Evolutionary conservation across 2,329 filamentous ascomycete species (phyloP), one percentile per base, ranked within the genome.

Genomic region (Myriosclerotinia duriaeana): DNA sequence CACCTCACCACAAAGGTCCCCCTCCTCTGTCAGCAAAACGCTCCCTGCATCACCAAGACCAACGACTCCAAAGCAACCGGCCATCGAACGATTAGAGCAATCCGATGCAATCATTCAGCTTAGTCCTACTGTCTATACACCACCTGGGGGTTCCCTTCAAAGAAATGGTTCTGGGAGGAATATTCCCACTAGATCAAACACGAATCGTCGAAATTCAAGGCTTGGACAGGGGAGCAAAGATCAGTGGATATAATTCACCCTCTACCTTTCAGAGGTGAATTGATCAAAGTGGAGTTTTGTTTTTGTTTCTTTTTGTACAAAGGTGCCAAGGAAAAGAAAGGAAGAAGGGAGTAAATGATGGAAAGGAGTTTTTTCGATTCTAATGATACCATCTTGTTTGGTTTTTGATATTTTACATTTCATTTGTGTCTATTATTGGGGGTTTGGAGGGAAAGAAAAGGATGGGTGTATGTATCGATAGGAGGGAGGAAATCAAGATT

Each of bases 71-170:
- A 59, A 48, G 15, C 53, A 58, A 20, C 12, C 42, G 20, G 62
- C 76, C 3, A 74, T 76, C 15, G 72, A 78, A 40, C 75, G 60
- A 6, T 34, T 65, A 34, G 66, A 77, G 30, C 82, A 79, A 1
- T 30, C 48, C 1, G 36, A 61, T 42, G 67, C 69, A 53, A 67
- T 65, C 2, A 70, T 67, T 5, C 69, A 72, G 40, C 77, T 87
- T 3, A 85, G 80, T 66, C 81, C 85, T 3, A 78, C 80, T 1
- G 82, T 86, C 5, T 87, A 87, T 73, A 68, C 70, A 26, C 72
- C 72, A 20, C 66, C 64, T n/a, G 26, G 17, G 22, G 30, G 30
- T 15, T 42, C 22, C 1, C 22, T n/a, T 3, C 68, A 36, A 66
- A 68, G 66, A 69, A 69, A 64, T 46, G 63, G 36, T 26, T 52